A percentile compares a stretch with the other conserved stretches of the same genome.
Evolutionary conservation across 805 yeast genomes (phyloP).

Genomic region (Schizosaccharomyces octosporus): DNA sequence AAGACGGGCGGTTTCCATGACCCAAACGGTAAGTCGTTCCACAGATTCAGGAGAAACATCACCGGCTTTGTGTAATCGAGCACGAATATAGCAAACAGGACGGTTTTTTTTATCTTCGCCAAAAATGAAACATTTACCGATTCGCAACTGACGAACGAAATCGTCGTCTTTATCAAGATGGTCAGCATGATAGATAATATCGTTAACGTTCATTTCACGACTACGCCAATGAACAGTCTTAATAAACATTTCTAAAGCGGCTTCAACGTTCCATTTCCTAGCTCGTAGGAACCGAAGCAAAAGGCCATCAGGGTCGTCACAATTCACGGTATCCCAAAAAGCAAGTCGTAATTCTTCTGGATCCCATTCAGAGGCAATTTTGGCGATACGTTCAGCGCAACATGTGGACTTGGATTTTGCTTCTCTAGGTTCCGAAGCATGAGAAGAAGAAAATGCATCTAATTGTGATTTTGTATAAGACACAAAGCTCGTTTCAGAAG

Average conservation of each 20-base stretch:
- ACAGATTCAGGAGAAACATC: conserved; percentile 50
- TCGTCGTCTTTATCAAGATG: conserved; percentile 23
- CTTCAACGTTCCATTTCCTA: conserved; percentile 66
- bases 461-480: background rate
- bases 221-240: conserved; percentile 78
- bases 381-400: background rate
- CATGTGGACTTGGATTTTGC: background rate
- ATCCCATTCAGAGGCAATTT: background rate
- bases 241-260: conserved; percentile 59
- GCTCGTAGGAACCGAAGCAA: conserved; percentile 72
- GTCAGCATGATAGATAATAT: conserved; percentile 49
- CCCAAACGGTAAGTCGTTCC: conserved; percentile 45
- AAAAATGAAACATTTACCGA: conserved; percentile 46
- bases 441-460: background rate
- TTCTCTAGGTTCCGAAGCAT: conserved; percentile 6
- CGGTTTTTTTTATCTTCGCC: conserved; percentile 52
- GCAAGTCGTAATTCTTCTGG: conserved; percentile 20
- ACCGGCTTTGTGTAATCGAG: conserved; percentile 44
- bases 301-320: conserved; percentile 70
- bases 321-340: conserved; percentile 38
- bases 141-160: conserved; percentile 26
- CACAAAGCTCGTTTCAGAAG: background rate
- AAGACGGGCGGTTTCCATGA: conserved; percentile 64
- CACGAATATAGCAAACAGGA: conserved; percentile 63
- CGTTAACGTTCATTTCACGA: conserved; percentile 29